Conservation (phyloP, 2,329 filamentous ascomycete species). For the Pseudogymnoascus sp. region DNA sequence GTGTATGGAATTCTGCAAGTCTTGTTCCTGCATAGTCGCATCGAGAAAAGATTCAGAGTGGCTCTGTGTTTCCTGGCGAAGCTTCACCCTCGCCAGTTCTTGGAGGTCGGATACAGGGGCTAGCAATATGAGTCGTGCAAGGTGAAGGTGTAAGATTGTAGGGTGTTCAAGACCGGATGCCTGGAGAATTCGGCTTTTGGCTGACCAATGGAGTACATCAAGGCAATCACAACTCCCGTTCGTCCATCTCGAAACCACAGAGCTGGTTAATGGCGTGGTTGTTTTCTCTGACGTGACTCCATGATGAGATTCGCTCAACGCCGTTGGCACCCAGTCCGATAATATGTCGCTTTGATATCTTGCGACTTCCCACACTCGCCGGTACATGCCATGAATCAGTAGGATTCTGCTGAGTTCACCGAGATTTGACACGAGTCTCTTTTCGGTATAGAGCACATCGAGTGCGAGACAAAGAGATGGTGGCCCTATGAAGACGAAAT, state of each 20-base stretch:
- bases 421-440: slow-evolving; percentile 32
- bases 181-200: slow-evolving; percentile 42
- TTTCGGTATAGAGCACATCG: slow-evolving; percentile 38
- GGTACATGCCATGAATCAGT: slow-evolving; percentile 39
- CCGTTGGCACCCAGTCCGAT: slow-evolving; percentile 18
- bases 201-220: slow-evolving; percentile 50
- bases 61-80: slow-evolving; percentile 34
- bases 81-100: slow-evolving; percentile 9
- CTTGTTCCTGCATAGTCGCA: slow-evolving; percentile 21
- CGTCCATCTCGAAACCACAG: slow-evolving; percentile 30
- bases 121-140: slow-evolving; percentile 43
- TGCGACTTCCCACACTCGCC: slow-evolving; percentile 37
- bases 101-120: slow-evolving; percentile 11
- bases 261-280: slow-evolving; percentile 18
- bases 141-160: slow-evolving; percentile 46
- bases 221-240: slow-evolving; percentile 39
- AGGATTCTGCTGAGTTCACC: slow-evolving; percentile 38
- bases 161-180: slow-evolving; percentile 43
- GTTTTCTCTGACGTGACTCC: slow-evolving; percentile 2
- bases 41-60: slow-evolving; percentile 31
- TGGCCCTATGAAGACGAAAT: background rate
- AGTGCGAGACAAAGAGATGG: slow-evolving; percentile 17
- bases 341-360: slow-evolving; percentile 14
- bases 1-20: slow-evolving; percentile 20
- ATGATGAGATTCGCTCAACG: slow-evolving; percentile 5